Evolutionary conservation across 805 yeast species (phyloP), one percentile per base, ranked within the genome.

Genomic region (Metschnikowia sp.): DNA sequence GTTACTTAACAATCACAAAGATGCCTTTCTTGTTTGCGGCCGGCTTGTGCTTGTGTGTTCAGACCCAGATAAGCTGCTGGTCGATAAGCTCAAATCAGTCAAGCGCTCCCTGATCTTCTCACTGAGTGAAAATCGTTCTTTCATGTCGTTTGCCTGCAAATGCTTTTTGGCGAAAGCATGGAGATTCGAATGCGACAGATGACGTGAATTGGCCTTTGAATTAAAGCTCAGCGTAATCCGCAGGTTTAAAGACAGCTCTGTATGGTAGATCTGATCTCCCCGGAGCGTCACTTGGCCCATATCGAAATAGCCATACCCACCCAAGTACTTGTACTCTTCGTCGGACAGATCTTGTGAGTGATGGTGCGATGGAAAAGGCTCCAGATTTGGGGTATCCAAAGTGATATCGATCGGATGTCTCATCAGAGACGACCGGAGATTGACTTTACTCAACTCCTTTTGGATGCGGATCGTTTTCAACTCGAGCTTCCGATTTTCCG

Each of bases 291-390:
- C 81, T 51, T 77, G 78, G 10, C 85, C 88, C 52, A 83, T 74
- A 56, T 86, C 94, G 62, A 87, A 87, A 64, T 87, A 86, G 33
- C 91, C 96, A 64, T 90, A 90, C 2, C 97, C 97, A 38, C 96
- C 92, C 35, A 89, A 70, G 47, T 79, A 56, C 45, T 62, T 62
- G 50, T 57, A 69, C 32, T 64, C 66, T 32, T 58, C 61, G 13
- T 41, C 51, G 32, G 33, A 26, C 37, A n/a, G 42, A 19, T 30
- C 44, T 11, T 35, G 43, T 8, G 30, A 28, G n/a, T 22, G n/a
- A 2, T n/a, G 36, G 15, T 32, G 29, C 18, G 8, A 26, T 11
- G 10, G 31, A 13, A 32, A 11, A 6, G 40, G 32, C 7, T 39
- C 42, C 11, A 26, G 10, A 13, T 37, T 44, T 10, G 43, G 44